Evolutionary conservation across 2,329 filamentous ascomycete species (phyloP).

Genomic region (Alternaria sp.): DNA sequence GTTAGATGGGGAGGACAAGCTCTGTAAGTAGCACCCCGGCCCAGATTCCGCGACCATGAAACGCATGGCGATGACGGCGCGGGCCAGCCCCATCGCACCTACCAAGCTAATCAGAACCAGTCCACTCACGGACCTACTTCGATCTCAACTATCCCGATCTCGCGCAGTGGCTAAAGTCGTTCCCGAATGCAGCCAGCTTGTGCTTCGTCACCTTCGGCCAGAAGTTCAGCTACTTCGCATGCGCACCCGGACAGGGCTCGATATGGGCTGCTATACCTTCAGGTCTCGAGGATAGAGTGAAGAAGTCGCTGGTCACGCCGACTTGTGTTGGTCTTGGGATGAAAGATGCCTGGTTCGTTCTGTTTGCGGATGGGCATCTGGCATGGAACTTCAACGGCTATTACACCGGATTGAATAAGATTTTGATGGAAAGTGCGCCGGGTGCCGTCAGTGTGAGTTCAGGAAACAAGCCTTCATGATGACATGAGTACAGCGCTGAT

Average conservation of each 20-base stretch:
- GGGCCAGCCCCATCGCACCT: neutral
- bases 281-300: slow-evolving; percentile 41
- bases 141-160: slow-evolving; percentile 41
- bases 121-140: slow-evolving; percentile 42
- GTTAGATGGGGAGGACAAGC: slow-evolving; percentile 42
- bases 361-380: slow-evolving; percentile 40
- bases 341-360: slow-evolving; percentile 42
- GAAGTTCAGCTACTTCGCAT: slow-evolving; percentile 40
- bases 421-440: slow-evolving; percentile 34
- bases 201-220: slow-evolving; percentile 44
- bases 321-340: slow-evolving; percentile 37
- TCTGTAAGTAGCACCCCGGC: slow-evolving; percentile 34
- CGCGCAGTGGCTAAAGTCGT: slow-evolving; percentile 34
- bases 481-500: neutral
- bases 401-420: slow-evolving; percentile 37
- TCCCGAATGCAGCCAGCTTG: slow-evolving; percentile 34
- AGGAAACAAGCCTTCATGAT: neutral
- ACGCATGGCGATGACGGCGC: slow-evolving; percentile 12
- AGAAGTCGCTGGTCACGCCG: slow-evolving; percentile 42
- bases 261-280: slow-evolving; percentile 43
- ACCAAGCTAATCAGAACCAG: slow-evolving; percentile 26
- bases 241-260: slow-evolving; percentile 38
- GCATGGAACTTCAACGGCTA: slow-evolving; percentile 43
- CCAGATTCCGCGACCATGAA: slow-evolving; percentile 8
- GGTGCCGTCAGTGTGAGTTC: slow-evolving; percentile 37